Evolutionary conservation across 352 stramenopile species (phyloP).

Genomic region (Phytophthora fragariae): DNA sequence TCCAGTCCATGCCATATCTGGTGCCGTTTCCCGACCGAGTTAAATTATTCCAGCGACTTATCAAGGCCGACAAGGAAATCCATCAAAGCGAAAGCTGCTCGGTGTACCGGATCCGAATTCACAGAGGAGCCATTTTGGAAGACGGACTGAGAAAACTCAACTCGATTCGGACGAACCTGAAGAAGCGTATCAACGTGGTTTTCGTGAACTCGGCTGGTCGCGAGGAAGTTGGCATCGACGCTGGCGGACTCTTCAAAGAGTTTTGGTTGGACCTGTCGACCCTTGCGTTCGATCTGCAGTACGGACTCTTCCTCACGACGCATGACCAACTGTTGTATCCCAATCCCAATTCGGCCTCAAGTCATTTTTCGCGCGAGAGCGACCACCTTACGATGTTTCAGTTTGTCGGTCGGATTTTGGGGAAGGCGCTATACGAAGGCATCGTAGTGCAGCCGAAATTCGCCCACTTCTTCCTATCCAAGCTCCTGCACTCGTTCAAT

Average conservation of each 20-base stretch:
- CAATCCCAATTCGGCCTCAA: conserved; percentile 90
- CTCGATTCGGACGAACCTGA: conserved; percentile 84
- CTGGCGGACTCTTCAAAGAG: conserved; percentile 98
- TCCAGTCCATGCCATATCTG: conserved; percentile 79
- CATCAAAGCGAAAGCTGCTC: conserved; percentile 57
- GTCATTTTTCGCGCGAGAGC: conserved; percentile 75
- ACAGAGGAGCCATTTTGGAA: conserved; percentile 76
- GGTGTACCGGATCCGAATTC: conserved; percentile 73
- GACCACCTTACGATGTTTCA: conserved; percentile 94
- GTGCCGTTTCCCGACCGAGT: conserved; percentile 78
- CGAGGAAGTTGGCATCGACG: conserved; percentile 96
- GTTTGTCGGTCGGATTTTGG: conserved; percentile 95
- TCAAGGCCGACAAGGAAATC: conserved; percentile 61
- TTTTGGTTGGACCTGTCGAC: conserved; percentile 93
- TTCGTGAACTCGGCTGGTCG: conserved; percentile 90
- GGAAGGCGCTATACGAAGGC: conserved; percentile 96
- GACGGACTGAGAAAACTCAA: conserved; percentile 92
- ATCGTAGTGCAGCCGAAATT: conserved; percentile 97
- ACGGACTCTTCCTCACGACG: conserved; percentile 86
- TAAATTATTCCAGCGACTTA: conserved; percentile 69
- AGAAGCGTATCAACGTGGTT: conserved; percentile 83
- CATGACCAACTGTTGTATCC: conserved; percentile 92
- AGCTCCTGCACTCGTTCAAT: conserved; percentile 87
- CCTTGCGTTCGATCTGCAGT: conserved; percentile 94
- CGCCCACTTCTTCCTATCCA: conserved; percentile 96